Conservation (phyloP, 371 early-diverging fungal species). For the Zopfochytrium polystomum region DNA sequence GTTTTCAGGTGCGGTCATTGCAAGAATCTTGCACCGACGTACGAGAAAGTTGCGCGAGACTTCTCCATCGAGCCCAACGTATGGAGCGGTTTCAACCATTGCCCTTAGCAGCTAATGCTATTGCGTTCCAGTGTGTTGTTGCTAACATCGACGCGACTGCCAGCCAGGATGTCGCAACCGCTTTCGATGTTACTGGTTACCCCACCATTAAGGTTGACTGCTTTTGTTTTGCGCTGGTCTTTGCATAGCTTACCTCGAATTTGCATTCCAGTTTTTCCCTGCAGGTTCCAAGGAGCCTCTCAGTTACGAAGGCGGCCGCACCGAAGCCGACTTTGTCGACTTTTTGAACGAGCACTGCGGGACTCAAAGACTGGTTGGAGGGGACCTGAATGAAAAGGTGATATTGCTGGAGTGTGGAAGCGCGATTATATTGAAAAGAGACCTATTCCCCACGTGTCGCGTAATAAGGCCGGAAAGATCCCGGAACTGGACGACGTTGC, state of each 20-base stretch:
- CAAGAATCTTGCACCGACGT: constrained; percentile 56
- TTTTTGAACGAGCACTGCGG: constrained; percentile 88
- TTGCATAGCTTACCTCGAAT: constrained; percentile 46
- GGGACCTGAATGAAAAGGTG: constrained; percentile 55
- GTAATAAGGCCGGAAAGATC: constrained; percentile 66
- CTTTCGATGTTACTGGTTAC: constrained; percentile 61
- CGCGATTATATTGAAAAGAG: background rate
- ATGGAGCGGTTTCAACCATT: background rate
- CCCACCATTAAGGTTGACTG: constrained; percentile 49
- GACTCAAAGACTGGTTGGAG: constrained; percentile 76
- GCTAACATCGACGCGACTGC: constrained; percentile 88
- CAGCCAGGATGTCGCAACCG: constrained; percentile 54
- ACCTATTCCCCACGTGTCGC: too few relatives aligned
- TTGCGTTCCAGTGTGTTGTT: constrained; percentile 48
- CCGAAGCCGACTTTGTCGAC: constrained; percentile 76
- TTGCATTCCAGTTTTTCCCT: constrained; percentile 71
- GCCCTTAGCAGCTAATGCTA: background rate
- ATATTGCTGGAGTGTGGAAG: too few relatives aligned
- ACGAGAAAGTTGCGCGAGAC: constrained; percentile 47
- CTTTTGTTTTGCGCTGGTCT: constrained; percentile 20
- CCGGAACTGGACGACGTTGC: constrained; percentile 65
- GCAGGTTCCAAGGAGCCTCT: constrained; percentile 60
- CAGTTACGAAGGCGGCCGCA: constrained; percentile 74
- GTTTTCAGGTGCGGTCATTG: constrained; percentile 75
- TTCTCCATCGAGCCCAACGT: constrained; percentile 44